These are phyloP conservation scores for Tylopilus cervinicoccineus DNA, from an alignment of 768 basidiomycete species.

Conservation along the genomic window DNA sequence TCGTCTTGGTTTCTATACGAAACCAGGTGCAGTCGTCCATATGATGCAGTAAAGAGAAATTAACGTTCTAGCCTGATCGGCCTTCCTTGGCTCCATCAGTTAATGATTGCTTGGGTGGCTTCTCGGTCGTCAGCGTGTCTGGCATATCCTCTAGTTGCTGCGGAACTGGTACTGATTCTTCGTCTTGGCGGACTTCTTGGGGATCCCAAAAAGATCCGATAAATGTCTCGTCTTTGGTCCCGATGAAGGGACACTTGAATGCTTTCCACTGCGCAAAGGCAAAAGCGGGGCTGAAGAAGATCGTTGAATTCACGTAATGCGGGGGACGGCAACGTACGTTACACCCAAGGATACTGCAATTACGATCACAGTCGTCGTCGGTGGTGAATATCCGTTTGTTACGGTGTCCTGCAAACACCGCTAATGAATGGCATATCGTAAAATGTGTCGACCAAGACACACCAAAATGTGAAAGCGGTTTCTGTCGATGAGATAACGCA, in stretches of 20 bases:
- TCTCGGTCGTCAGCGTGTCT: slow-evolving; percentile 21
- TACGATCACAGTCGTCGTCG: slow-evolving; percentile 45
- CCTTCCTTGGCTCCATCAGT: slow-evolving; percentile 8
- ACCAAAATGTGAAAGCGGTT: slow-evolving; percentile 56
- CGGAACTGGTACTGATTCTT: slow-evolving; percentile 16
- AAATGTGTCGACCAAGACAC: slow-evolving; percentile 18
- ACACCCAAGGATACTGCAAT: slow-evolving; percentile 50
- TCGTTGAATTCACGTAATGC: not conserved
- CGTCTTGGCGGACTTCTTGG: slow-evolving; percentile 19
- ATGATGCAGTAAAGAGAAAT: slow-evolving; percentile 1
- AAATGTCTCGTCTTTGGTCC: slow-evolving; percentile 20
- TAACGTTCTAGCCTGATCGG: slow-evolving; percentile 2
- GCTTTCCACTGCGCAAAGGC: slow-evolving; percentile 50
- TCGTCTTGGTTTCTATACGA: slow-evolving; percentile 6
- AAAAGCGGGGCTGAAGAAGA: slow-evolving; percentile 42
- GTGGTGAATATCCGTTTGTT: slow-evolving; percentile 46
- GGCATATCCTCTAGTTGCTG: slow-evolving; percentile 9
- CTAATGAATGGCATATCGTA: not conserved
- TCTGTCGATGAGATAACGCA: slow-evolving; percentile 60
- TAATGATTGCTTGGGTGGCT: slow-evolving; percentile 2
- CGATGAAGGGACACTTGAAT: slow-evolving; percentile 49
- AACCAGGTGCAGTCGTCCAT: slow-evolving; percentile 1
- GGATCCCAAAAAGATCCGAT: slow-evolving; percentile 24
- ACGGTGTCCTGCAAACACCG: slow-evolving; percentile 41
- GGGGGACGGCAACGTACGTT: slow-evolving; percentile 41